Evolutionary conservation across 352 stramenopile genomes (phyloP), one percentile per base, ranked within the genome.

Genomic region (Globisporangium sylvaticum): DNA sequence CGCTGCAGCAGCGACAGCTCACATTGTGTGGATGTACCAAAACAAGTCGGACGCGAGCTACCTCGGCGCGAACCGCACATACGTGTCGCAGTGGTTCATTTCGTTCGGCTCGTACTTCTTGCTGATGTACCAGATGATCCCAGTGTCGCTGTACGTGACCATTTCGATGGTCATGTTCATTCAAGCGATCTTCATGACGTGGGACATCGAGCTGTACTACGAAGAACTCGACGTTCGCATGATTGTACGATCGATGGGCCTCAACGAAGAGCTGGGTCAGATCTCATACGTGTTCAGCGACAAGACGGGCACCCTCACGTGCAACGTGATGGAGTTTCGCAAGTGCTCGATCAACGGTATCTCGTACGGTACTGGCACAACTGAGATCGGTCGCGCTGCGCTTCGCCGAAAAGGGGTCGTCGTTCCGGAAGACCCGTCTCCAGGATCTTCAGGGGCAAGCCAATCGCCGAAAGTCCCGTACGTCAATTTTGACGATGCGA

Each of bases 71-170:
- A 74, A 78, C 50, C 80, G 79, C 12, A 58, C 50, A 3, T 76
- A 83, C 7, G 66, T 75, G 27, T 78, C 77, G 22, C 80, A 90
- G 69, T 90, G 81, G 73, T 91, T 98, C 44, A 65, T 90, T 20
- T 75, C 92, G 15, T 92, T 97, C 64, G 78, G 95, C 29, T 89
- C 86, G 60, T 99, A 98, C 80, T 92, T 99, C 34, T 81, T 98
- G 22, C 83, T 99, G 50, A 95, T 98, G 80, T 98, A 92, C 77
- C 95, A 98, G 73, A 98, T 99, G 81, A 97, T 99, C 34, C 97
- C 97, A 18, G 85, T 99, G 32, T 98, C 92, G 73, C 87, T 99
- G 14, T 99, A 99, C 74, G 96, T 99, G 44, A 98, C 95, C 0
- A 96, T 99, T 20, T 96, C 97, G 70, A 91, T 98, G 57, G 91